Evolutionary conservation across 495 filamentous ascomycete species (phyloP), one percentile per base, ranked within the genome.

Genomic region (Rhypophila decipiens): DNA sequence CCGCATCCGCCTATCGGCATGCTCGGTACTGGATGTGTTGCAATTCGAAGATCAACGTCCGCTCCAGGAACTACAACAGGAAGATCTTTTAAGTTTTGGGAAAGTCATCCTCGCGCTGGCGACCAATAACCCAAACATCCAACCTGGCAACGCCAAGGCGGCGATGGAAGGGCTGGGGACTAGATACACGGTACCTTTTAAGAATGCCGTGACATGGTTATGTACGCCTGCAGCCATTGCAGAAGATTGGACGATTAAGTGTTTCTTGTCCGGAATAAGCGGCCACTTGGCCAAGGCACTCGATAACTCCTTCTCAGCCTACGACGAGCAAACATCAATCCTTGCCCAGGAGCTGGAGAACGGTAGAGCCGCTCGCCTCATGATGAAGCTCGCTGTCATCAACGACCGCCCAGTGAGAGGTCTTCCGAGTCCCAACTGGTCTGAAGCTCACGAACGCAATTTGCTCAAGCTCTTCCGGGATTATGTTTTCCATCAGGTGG

Each of bases 401-500:
- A 88, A 87, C 56, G 93, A 97, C 57, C 84, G 93, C 4, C 88
- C 87, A 2, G 91, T 96, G 57, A 83, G 83, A 46, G 85, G 87
- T 19, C 74, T 80, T 21, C 79, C 86, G 42, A n/a, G n/a, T n/a
- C 70, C 70, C 15, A 76, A 80, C 41, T 97, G 90, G 90, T 84
- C 87, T 12, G 90, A 95, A 64, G 90, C 79, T 18, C 90, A 89
- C 2, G 86, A 95, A 51, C 78, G 90, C n/a, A 95, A 94, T 59
- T 84, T 82, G 55, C 68, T 97, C 44, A 94, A 94, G 66, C 74
- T 98, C 24, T 96, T 97, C 74, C 82, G 93, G 36, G 94, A 98
- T 65, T 96, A 94, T 50, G 85, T 96, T 42, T 98, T 96, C 66
- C 93, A 98, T 64, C 88, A 91, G 47, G 88, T 96, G 20, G 88